Evolutionary conservation across 2,329 filamentous ascomycete genomes (phyloP).

Genomic region (Aspergillus persii): DNA sequence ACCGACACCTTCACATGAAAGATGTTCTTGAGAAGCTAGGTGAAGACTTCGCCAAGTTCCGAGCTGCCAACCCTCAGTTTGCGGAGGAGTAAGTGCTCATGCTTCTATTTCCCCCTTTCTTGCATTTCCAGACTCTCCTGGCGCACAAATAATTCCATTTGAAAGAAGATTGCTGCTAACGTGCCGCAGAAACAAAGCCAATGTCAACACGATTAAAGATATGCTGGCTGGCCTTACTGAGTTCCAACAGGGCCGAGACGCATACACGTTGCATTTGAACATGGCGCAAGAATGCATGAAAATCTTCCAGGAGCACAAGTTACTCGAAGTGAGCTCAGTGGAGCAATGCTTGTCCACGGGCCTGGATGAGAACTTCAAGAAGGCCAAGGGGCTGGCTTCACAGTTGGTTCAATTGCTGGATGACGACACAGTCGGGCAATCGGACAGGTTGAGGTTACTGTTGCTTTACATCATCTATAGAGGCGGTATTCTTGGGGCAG

Average conservation of each 20-base stretch:
- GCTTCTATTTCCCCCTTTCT: neutral
- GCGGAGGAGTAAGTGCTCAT: constrained; percentile 60
- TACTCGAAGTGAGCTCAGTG: constrained; percentile 80
- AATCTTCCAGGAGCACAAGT: constrained; percentile 78
- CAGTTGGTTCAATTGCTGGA: constrained; percentile 85
- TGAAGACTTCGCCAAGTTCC: constrained; percentile 87
- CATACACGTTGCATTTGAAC: constrained; percentile 87
- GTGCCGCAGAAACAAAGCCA: constrained; percentile 59
- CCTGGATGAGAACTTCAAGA: constrained; percentile 85
- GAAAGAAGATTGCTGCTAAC: constrained; percentile 1
- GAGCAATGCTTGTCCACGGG: constrained; percentile 93
- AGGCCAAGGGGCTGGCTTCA: constrained; percentile 84
- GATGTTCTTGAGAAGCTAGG: constrained; percentile 93
- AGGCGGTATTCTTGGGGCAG: constrained; percentile 78
- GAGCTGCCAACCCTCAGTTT: constrained; percentile 89
- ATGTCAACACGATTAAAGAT: constrained; percentile 87
- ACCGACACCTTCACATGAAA: constrained; percentile 95
- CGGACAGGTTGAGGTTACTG: constrained; percentile 80
- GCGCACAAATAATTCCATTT: neutral
- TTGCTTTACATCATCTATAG: constrained; percentile 82
- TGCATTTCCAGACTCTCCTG: neutral
- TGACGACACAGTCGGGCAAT: constrained; percentile 67
- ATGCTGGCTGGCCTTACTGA: constrained; percentile 95
- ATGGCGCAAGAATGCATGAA: constrained; percentile 99
- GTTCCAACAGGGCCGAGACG: constrained; percentile 92